Conservation (phyloP, 2,329 filamentous ascomycete species). For the Dothidotthia symphoricarpi region DNA sequence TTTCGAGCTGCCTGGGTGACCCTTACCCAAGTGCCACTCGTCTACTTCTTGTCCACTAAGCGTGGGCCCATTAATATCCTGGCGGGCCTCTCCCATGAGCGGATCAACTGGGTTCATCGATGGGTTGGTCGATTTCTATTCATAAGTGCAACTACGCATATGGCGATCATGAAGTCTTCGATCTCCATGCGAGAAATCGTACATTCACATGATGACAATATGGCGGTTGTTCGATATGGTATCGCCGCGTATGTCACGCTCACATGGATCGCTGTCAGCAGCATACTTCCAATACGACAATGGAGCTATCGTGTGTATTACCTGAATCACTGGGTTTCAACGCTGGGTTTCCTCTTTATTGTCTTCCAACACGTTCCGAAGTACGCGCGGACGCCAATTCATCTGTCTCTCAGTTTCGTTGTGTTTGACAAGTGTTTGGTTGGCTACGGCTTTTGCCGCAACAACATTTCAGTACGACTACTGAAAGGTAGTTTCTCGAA, state of each 20-base stretch:
- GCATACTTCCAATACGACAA: conserved; percentile 20
- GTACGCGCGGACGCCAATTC: conserved; percentile 22
- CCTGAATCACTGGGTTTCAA: conserved; percentile 29
- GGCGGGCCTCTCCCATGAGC: conserved; percentile 21
- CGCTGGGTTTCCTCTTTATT: conserved; percentile 21
- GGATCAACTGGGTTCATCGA: conserved; percentile 25
- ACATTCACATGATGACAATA: conserved; percentile 15
- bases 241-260: conserved; percentile 23
- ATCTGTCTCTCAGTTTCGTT: conserved; percentile 17
- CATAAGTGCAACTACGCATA: conserved; percentile 27
- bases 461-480: conserved; percentile 18
- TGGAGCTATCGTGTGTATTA: conserved; percentile 29
- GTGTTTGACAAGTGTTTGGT: conserved; percentile 16
- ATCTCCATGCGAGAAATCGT: conserved; percentile 23
- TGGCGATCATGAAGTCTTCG: conserved; percentile 27
- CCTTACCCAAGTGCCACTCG: conserved; percentile 27
- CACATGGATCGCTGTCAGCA: conserved; percentile 25
- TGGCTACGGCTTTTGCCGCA: conserved; percentile 10
- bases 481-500: conserved; percentile 9
- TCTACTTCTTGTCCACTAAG: conserved; percentile 29
- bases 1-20: conserved; percentile 35
- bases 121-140: conserved; percentile 25
- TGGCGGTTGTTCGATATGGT: conserved; percentile 26
- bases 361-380: conserved; percentile 25
- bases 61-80: conserved; percentile 24